Evolutionary conservation across 2,329 filamentous ascomycete genomes (phyloP), one percentile per base, ranked within the genome.

Genomic region (Seiridium cupressi): DNA sequence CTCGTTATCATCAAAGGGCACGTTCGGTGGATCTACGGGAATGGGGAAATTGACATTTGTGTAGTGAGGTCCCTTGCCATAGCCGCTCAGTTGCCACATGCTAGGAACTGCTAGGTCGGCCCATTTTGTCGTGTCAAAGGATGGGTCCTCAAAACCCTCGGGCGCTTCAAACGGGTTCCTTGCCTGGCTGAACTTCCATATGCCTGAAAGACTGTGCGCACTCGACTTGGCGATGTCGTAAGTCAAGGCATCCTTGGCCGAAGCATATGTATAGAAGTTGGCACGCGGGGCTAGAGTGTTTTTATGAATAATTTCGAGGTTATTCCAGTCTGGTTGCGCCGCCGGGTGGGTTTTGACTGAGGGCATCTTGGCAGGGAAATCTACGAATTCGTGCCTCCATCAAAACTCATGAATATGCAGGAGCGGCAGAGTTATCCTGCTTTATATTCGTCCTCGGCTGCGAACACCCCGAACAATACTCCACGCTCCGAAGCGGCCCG

Each of bases 21-120:
- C 80, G 68, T 84, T 75, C 0, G 86, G 87, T 18, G 85, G 85
- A 64, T 85, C 79, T 3, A 86, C 83, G 0, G 87, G 87, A 68
- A 89, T 89, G 0, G 87, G 89, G 62, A 84, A 91, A 56, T 84
- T 78, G 55, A 88, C 77, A 63, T 92, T 92, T 8, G 88, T 91
- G 68, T 91, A 91, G 55, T 89, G 86, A 2, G 89, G 89, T 8
- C 81, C 77, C 31, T 75, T 74, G 3, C 88, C 89, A 64, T 84
- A 85, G 11, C 88, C 88, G 66, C 90, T 84, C 1, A 89, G 76
- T 71, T 91, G 89, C 89, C 89, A 92, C 76, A 87, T 86, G 11
- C 86, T 85, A 0, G 88, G 89, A 0, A 91, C 89, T 5, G 76
- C 67, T 44, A 89, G 84, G 44, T 82, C 74, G 31, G 73, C 72